A percentile compares a stretch with the other conserved stretches of the same genome.
Evolutionary conservation across 257 asterid species (phyloP).

Genomic region (Primulina tabacum): DNA sequence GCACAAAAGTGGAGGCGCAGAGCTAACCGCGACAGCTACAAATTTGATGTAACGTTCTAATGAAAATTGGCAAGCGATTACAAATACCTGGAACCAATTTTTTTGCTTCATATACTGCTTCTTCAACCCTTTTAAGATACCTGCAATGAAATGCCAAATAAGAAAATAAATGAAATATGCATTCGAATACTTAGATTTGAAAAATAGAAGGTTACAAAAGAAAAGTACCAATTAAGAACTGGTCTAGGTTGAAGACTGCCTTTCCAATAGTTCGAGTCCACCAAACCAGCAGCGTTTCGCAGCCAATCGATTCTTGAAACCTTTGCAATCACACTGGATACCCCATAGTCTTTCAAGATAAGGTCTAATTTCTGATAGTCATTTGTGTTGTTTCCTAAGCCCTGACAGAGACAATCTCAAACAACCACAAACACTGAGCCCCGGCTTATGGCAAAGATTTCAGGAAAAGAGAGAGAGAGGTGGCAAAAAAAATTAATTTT

Average conservation of each 20-base stretch:
- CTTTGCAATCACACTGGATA: conserved; percentile 63
- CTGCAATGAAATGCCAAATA: conserved; percentile 33
- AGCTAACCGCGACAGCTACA: background rate
- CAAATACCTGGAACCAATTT: conserved; percentile 60
- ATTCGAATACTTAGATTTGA: background rate
- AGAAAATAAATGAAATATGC: background rate
- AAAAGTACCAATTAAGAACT: conserved; percentile 74
- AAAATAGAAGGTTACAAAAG: background rate
- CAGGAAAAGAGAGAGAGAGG: too few species aligned
- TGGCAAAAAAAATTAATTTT: too few species aligned
- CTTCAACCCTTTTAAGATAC: conserved; percentile 76
- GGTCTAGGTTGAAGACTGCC: conserved; percentile 92
- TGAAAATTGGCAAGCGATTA: background rate
- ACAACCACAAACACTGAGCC: background rate
- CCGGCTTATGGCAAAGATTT: too few species aligned
- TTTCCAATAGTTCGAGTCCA: conserved; percentile 81
- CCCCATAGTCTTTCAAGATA: conserved; percentile 61
- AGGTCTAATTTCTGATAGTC: conserved; percentile 74
- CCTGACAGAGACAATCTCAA: conserved; percentile 41
- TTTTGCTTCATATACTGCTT: conserved; percentile 73
- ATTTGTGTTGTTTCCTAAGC: conserved; percentile 75
- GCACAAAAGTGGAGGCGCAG: background rate
- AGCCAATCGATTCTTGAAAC: conserved; percentile 93
- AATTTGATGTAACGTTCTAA: background rate
- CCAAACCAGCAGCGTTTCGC: conserved; percentile 90